These are phyloP conservation scores for Zymoseptoria tritici DNA, from an alignment of 2,329 filamentous ascomycete genomes.

Conservation along the genomic window DNA sequence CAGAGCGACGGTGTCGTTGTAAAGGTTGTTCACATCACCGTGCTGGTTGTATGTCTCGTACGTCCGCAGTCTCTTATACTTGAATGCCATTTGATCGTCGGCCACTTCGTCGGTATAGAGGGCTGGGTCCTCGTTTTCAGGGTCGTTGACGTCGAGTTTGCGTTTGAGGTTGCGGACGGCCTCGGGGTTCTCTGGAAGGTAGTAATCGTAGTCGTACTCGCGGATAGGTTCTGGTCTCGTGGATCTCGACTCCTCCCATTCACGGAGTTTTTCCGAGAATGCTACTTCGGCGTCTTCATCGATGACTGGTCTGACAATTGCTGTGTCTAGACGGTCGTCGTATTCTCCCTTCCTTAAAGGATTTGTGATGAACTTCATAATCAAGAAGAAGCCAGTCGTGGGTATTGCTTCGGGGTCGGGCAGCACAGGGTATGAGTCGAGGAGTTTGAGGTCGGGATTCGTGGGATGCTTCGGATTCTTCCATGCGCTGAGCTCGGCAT, in stretches of 20 bases:
- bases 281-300: slow-evolving; percentile 42
- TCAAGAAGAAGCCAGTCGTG: slow-evolving; percentile 51
- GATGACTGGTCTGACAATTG: slow-evolving; percentile 46
- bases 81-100: slow-evolving; percentile 38
- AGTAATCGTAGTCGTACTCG: slow-evolving; percentile 54
- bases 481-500: slow-evolving; percentile 53
- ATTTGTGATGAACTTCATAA: slow-evolving; percentile 56
- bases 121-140: slow-evolving; percentile 46
- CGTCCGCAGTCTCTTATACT: slow-evolving; percentile 50
- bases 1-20: slow-evolving; percentile 49
- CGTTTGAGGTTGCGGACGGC: slow-evolving; percentile 47
- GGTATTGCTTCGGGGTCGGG: slow-evolving; percentile 55
- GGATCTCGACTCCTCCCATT: slow-evolving; percentile 44
- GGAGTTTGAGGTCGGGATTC: slow-evolving; percentile 49
- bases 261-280: slow-evolving; percentile 41
- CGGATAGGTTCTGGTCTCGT: slow-evolving; percentile 45
- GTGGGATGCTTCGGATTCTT: slow-evolving; percentile 52
- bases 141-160: slow-evolving; percentile 48
- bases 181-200: slow-evolving; percentile 45
- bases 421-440: slow-evolving; percentile 54
- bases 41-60: slow-evolving; percentile 53
- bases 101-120: slow-evolving; percentile 41
- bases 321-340: slow-evolving; percentile 54
- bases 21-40: slow-evolving; percentile 45
- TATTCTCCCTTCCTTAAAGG: slow-evolving; percentile 46